Base-by-base conservation (phyloP, 768 basidiomycete genomes). In the Russula virescens region DNA sequence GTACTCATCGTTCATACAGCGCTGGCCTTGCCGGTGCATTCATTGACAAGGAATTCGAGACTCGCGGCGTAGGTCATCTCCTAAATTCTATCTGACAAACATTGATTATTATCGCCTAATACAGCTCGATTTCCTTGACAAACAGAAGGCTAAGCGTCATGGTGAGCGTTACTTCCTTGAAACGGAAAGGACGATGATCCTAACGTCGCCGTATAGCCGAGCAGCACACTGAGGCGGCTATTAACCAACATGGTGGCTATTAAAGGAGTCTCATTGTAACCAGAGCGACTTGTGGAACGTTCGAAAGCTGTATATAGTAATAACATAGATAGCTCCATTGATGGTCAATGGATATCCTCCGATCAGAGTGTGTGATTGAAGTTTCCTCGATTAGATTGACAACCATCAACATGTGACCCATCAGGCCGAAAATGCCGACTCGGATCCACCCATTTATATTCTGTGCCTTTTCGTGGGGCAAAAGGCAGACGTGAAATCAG, bases 1-100 rank as follows among this genome's bases (percentile, higher is more conserved):
- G 21, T 51, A 35, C 43, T 47, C 28, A 63, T 25, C 18, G 14
- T 23, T 25, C 28, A 53, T 63, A 19, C 61, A 80, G 84, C 38
- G 87, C 85, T 58, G 87, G 75, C 16, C 70, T 83, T 34, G 68
- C 75, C 52, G 86, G 80, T 65, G 80, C 72, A 16, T 82, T 85
- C 71, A 67, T 88, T 62, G 80, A 82, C 68, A 79, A 72, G 53
- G 60, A 81, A 1, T 68, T 81, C n/a, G 87, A 88, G 74, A 83
- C 83, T 66, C 85, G 83, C 68, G 83, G 81, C 25, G 78, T 79
- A 69, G 61, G 76, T 60, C 19, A 34, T 40, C 43, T 43, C n/a
- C 9, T 7, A 31, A 16, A 21, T 59, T 23, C 16, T 31, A 5
- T 35, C n/a, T 1, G 2, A 31, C 38, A 3, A 19, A 7, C 53